Evolutionary conservation across 768 basidiomycete genomes (phyloP), one percentile per base, ranked within the genome.

Genomic region (Tricholoma flavovirens): DNA sequence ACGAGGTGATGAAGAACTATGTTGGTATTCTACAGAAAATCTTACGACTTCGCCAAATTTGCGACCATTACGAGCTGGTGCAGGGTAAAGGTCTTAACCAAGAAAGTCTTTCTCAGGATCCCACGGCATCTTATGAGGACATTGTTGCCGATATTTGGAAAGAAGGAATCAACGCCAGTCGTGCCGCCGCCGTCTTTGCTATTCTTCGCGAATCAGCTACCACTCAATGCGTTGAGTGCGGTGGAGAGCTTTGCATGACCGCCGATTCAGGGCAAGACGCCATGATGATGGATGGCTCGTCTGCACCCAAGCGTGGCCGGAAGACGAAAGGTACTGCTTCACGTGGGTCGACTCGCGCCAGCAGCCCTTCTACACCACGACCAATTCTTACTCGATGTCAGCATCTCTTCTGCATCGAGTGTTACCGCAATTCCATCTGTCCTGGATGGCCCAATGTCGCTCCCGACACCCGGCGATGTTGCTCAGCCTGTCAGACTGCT

Each of bases 11-110:
- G 87, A 97, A 97, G 81, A 98, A 97, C 67, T 97, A 96, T 67
- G 97, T 97, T 61, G 93, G 93, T 54, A 96, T 99, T 64, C 72
- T 99, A 62, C 96, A 98, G 72, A 94, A 95, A 77, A 91, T 98
- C 56, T 77, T 99, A 52, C 90, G 95, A 21, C 80, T 99, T 46
- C 89, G 97, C 53, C 96, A 98, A 75, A 98, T 98, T 49, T 99
- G 97, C 71, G 94, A 98, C 67, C 96, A 99, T 71, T 91, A 82
- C 63, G 92, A 93, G 64, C 80, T 98, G 33, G 88, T 98, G 4
- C 80, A 88, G 64, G 85, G 84, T 42, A 88, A 90, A 64, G 82
- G 76, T 49, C 60, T 66, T 2, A 66, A 68, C 9, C 77, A 73
- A 55, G 78, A 79, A 26, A 65, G 67, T 29, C 76, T 76, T 64